Percentiles rank a stretch among this genome's conserved stretches.
These are phyloP conservation scores for Pichia sp. DNA, from an alignment of 1,139 yeast species.

Conservation along the genomic window DNA sequence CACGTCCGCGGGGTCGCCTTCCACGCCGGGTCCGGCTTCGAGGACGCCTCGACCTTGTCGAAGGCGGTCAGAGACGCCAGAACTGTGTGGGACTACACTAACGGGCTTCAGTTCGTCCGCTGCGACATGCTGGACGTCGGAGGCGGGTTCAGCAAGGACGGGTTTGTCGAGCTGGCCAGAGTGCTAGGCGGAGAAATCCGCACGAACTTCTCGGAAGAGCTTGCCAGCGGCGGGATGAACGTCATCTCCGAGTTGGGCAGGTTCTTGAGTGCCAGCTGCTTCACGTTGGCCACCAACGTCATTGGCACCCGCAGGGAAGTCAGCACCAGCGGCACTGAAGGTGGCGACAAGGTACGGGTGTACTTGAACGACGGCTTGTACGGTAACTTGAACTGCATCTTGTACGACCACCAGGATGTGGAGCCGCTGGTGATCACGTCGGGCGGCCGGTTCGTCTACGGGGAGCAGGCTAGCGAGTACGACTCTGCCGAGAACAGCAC, in stretches of 20 bases:
- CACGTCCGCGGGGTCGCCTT: constrained; percentile 82
- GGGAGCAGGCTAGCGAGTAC: neutral
- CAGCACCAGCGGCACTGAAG: no score
- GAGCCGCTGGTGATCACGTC: constrained; percentile 60
- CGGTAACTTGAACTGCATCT: constrained; percentile 89
- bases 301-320: constrained; percentile 63
- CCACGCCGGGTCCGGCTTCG: constrained; percentile 95
- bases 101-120: constrained; percentile 35
- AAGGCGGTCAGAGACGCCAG: constrained; percentile 74
- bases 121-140: constrained; percentile 72
- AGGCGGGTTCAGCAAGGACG: constrained; percentile 78
- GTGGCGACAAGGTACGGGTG: constrained; percentile 40
- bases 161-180: constrained; percentile 59
- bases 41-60: constrained; percentile 61
- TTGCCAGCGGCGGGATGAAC: constrained; percentile 36
- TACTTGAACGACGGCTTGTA: constrained; percentile 94
- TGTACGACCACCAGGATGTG: constrained; percentile 89
- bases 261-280: constrained; percentile 79
- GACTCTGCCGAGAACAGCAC: neutral
- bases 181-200: constrained; percentile 56
- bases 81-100: constrained; percentile 60
- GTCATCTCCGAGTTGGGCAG: constrained; percentile 95
- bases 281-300: constrained; percentile 78
- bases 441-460: constrained; percentile 39
- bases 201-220: constrained; percentile 48